These are phyloP conservation scores for Neurospora sp. DNA, from an alignment of 495 filamentous ascomycete species.

Conservation along the genomic window DNA sequence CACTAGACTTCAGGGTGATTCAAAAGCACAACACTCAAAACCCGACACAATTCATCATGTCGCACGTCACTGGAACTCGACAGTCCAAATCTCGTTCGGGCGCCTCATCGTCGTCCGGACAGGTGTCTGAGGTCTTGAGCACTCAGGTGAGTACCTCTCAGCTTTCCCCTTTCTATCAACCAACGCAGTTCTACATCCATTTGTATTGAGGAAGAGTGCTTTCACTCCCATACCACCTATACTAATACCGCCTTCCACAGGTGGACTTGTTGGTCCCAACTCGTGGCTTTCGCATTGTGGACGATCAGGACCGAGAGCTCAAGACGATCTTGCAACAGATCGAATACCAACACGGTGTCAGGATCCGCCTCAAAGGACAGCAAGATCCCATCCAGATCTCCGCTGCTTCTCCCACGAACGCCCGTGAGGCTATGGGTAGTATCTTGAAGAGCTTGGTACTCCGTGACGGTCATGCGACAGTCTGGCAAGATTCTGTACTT, in stretches of 20 bases:
- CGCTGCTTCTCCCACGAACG: conserved; percentile 3
- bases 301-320: conserved; percentile 8
- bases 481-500: conserved; percentile 7
- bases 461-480: conserved; percentile 1
- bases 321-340: conserved; percentile 7
- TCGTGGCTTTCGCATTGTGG: conserved; percentile 5
- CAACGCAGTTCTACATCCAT: neutral
- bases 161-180: neutral
- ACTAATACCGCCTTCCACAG: neutral
- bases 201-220: neutral
- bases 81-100: neutral
- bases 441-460: neutral
- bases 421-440: neutral
- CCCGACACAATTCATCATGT: neutral
- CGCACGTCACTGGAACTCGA: neutral
- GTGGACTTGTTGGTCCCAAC: neutral
- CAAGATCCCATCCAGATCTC: conserved; percentile 3
- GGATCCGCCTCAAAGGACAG: conserved; percentile 1
- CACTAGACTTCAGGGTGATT: neutral
- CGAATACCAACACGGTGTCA: neutral
- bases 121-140: neutral
- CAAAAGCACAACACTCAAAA: neutral
- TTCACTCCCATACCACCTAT: neutral
- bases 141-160: neutral
- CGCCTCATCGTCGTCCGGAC: neutral